These are phyloP conservation scores for Myriangium duriaei DNA, from an alignment of 2,329 filamentous ascomycete genomes.

Conservation along the genomic window DNA sequence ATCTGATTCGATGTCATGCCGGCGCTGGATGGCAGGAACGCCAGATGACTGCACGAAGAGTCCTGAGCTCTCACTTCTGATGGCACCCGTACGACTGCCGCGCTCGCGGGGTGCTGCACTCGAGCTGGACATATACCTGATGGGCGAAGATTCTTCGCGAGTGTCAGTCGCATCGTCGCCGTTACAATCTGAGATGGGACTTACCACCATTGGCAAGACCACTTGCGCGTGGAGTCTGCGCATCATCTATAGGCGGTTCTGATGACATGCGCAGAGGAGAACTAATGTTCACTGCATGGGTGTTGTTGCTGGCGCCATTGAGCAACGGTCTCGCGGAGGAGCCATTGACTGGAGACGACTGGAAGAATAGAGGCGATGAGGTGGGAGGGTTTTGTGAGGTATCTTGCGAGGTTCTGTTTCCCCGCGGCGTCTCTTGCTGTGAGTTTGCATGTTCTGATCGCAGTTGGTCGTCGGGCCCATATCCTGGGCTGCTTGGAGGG, in stretches of 20 bases:
- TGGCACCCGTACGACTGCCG: slow-evolving; percentile 52
- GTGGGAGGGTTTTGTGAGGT: slow-evolving; percentile 26
- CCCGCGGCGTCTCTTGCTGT: slow-evolving; percentile 34
- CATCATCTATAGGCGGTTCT: slow-evolving; percentile 40
- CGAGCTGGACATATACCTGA: slow-evolving; percentile 81
- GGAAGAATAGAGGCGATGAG: slow-evolving; percentile 74
- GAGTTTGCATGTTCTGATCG: slow-evolving; percentile 25
- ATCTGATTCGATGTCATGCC: slow-evolving; percentile 82
- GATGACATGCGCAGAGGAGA: slow-evolving; percentile 33
- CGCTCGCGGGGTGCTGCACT: slow-evolving; percentile 38
- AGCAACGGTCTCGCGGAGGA: not conserved
- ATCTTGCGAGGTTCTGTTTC: slow-evolving; percentile 33
- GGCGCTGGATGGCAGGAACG: slow-evolving; percentile 49
- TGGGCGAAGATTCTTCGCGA: slow-evolving; percentile 71
- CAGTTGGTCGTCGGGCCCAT: slow-evolving; percentile 31
- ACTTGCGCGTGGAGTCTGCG: slow-evolving; percentile 60
- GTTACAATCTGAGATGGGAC: slow-evolving; percentile 14
- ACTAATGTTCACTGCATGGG: slow-evolving; percentile 34
- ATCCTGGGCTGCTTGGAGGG: slow-evolving; percentile 36
- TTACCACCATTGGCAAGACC: slow-evolving; percentile 50
- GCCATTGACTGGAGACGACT: slow-evolving; percentile 39
- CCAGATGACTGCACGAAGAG: slow-evolving; percentile 64
- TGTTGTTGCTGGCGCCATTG: slow-evolving; percentile 29
- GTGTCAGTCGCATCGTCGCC: not conserved
- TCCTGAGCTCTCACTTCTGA: slow-evolving; percentile 72